Evolutionary conservation across 2,329 filamentous ascomycete genomes (phyloP).

Genomic region (Aspergillus transmontanensis): DNA sequence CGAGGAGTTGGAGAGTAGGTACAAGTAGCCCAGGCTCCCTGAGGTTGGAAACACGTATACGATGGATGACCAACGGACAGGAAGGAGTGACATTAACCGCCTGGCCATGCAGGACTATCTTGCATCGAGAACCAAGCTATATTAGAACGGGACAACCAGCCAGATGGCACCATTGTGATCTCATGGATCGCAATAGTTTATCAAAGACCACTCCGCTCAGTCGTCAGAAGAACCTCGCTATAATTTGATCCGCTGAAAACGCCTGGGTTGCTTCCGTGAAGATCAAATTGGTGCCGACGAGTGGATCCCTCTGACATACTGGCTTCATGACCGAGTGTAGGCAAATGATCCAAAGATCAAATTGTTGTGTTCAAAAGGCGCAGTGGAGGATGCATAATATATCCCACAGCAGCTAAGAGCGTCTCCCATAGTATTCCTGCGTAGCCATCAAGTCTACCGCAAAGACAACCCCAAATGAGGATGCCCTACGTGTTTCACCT

Average conservation of each 20-base stretch:
- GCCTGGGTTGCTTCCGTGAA: conserved; percentile 29
- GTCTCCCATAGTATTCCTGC: conserved; percentile 12
- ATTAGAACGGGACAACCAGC: conserved; percentile 44
- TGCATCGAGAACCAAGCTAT: conserved; percentile 24
- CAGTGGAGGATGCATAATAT: conserved; percentile 19
- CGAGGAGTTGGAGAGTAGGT: conserved; percentile 44
- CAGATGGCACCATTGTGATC: conserved; percentile 29
- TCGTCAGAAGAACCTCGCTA: conserved; percentile 58
- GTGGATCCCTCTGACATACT: conserved; percentile 46
- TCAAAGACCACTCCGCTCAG: conserved; percentile 43
- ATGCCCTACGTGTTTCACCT: conserved; percentile 55
- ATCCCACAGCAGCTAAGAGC: conserved; percentile 7
- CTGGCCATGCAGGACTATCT: conserved; percentile 20
- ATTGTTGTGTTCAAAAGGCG: conserved; percentile 39
- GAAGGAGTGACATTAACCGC: conserved; percentile 16
- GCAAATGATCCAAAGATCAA: conserved; percentile 26
- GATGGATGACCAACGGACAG: conserved; percentile 35
- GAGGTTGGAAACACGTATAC: conserved; percentile 54
- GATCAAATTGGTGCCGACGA: conserved; percentile 57
- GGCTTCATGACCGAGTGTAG: conserved; percentile 50
- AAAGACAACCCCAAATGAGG: conserved; percentile 53
- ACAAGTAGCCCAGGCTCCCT: conserved; percentile 37
- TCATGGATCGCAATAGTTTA: conserved; percentile 29
- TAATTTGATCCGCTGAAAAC: conserved; percentile 34
- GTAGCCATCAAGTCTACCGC: conserved; percentile 40